These are phyloP conservation scores for Hymenoscyphus salicellus DNA, from an alignment of 2,329 filamentous ascomycete genomes.

Conservation along the genomic window DNA sequence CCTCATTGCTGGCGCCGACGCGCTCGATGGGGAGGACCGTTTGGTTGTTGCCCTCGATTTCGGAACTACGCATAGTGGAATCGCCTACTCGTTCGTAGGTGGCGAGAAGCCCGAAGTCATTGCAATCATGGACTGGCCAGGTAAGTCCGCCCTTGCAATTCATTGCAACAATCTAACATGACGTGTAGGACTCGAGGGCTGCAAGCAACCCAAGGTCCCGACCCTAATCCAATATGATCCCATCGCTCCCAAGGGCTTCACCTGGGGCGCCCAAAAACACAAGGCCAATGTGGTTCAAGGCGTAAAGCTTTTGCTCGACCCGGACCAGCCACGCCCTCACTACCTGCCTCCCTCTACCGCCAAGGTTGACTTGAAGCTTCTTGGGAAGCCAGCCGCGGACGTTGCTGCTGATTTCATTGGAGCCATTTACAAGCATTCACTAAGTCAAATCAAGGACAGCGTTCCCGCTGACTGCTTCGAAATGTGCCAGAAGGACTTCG, in stretches of 20 bases:
- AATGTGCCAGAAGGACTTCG: constrained; percentile 49
- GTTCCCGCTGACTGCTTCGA: constrained; percentile 44
- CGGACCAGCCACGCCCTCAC: constrained; percentile 20
- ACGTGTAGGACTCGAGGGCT: constrained; percentile 11
- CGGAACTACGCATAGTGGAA: constrained; percentile 24
- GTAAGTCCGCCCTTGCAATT: constrained; percentile 8
- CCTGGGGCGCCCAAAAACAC: constrained; percentile 19
- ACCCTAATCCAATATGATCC: constrained; percentile 19
- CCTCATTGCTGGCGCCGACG: too few relatives aligned
- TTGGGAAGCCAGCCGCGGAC: constrained; percentile 49
- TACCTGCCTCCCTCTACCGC: constrained; percentile 18
- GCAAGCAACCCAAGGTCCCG: constrained; percentile 15
- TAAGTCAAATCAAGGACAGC: constrained; percentile 43
- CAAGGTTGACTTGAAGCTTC: constrained; percentile 37
- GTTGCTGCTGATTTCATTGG: constrained; percentile 38
- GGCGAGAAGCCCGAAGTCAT: background rate
- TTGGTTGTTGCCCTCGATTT: constrained; percentile 26
- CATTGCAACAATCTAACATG: background rate
- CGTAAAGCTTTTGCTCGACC: constrained; percentile 32
- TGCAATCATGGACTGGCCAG: constrained; percentile 22
- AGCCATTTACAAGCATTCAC: constrained; percentile 44
- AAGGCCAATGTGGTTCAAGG: constrained; percentile 13
- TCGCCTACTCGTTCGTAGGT: constrained; percentile 17
- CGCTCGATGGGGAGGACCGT: too few relatives aligned
- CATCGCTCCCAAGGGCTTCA: background rate